These are phyloP conservation scores for Xylaria curta DNA, from an alignment of 495 filamentous ascomycete genomes.

Conservation along the genomic window DNA sequence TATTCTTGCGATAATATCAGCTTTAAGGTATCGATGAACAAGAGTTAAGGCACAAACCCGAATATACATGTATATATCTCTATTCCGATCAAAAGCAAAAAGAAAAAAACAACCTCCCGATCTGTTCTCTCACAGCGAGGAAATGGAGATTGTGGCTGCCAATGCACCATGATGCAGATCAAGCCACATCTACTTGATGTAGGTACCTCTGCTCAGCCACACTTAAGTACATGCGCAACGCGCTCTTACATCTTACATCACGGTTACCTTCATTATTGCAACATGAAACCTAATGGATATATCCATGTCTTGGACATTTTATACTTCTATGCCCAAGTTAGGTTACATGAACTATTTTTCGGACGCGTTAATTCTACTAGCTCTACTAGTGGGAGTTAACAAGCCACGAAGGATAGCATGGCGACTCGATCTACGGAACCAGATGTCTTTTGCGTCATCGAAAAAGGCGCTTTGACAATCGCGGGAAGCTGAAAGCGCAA, in stretches of 20 bases:
- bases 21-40: not conserved
- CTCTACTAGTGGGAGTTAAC: not conserved
- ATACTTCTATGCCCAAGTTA: not conserved
- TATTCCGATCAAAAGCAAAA: not conserved
- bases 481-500: not conserved
- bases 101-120: no score
- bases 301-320: not conserved
- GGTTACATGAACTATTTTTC: no score
- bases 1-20: not conserved
- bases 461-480: slow-evolving; percentile 11
- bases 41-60: not conserved
- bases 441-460: slow-evolving; percentile 27
- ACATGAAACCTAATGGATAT: not conserved
- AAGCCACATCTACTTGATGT: not conserved
- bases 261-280: not conserved
- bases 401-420: not conserved
- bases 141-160: no score
- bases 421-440: slow-evolving; percentile 20
- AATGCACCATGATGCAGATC: not conserved
- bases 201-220: not conserved
- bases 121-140: no score
- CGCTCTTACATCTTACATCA: not conserved
- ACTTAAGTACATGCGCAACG: not conserved
- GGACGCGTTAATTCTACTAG: not conserved
- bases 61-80: not conserved